These are phyloP conservation scores for Lachancea quebecensis DNA, from an alignment of 805 yeast species.

Conservation along the genomic window DNA sequence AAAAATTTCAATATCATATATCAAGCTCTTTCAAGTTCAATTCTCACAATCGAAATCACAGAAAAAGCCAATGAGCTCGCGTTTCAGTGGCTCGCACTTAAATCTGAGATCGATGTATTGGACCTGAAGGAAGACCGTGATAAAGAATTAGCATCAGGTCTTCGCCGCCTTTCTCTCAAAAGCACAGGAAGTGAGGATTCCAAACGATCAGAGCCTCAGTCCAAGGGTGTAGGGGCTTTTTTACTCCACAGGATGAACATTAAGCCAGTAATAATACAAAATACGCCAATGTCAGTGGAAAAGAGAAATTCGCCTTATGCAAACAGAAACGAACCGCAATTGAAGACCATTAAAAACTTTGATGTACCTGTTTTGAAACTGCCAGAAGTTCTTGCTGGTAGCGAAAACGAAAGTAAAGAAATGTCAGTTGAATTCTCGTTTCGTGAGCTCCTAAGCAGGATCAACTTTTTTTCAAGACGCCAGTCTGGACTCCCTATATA, in stretches of 20 bases:
- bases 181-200: neutral
- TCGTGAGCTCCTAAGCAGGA: neutral
- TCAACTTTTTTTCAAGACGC: neutral
- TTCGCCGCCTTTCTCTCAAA: neutral
- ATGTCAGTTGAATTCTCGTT: neutral
- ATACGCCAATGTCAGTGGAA: conserved; percentile 22
- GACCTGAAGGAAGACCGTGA: neutral
- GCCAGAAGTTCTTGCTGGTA: neutral
- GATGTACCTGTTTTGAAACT: neutral
- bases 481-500: conserved; percentile 2
- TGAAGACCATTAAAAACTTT: too few species aligned
- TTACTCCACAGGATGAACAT: conserved; percentile 38
- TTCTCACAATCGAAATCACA: conserved; percentile 34
- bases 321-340: too few species aligned
- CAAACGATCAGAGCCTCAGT: neutral
- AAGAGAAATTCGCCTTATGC: conserved; percentile 14
- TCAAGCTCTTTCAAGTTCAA: conserved; percentile 36
- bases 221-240: conserved; percentile 32
- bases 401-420: neutral
- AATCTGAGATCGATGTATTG: neutral
- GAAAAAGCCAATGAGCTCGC: conserved; percentile 34
- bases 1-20: conserved; percentile 35
- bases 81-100: conserved; percentile 29
- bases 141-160: neutral
- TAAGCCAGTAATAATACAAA: conserved; percentile 32